A percentile compares a stretch with the other conserved stretches of the same genome.
Conservation (phyloP, 768 basidiomycete genomes). For the Coprinopsis marcescibilis region DNA sequence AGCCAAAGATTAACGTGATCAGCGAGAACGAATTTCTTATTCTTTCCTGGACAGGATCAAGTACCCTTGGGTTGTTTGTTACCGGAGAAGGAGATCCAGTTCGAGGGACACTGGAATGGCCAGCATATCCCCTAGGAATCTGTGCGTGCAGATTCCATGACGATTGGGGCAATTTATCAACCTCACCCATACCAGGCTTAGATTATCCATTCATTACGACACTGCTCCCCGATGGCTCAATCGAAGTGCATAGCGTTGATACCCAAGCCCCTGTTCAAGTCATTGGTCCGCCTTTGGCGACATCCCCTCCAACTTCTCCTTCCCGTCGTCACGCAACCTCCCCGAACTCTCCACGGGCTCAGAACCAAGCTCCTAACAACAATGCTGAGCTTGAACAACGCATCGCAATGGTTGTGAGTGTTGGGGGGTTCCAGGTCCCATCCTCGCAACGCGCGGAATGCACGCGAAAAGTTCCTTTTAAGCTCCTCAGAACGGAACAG, state of each 20-base stretch:
- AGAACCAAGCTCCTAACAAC: conserved; percentile 10
- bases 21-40: conserved; percentile 79
- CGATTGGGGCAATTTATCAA: conserved; percentile 1
- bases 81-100: conserved; percentile 83
- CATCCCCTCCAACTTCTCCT: conserved; percentile 16
- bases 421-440: conserved; percentile 44
- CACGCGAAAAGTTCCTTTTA: conserved; percentile 37
- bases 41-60: conserved; percentile 76
- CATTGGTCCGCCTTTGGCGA: conserved; percentile 40
- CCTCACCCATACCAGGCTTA: conserved; percentile 43
- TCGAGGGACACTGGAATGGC: conserved; percentile 85
- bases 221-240: conserved; percentile 69
- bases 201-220: conserved; percentile 81
- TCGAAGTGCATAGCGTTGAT: conserved; percentile 79
- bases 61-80: conserved; percentile 83
- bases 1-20: conserved; percentile 73
- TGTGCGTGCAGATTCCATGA: conserved; percentile 44
- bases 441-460: conserved; percentile 44
- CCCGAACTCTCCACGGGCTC: conserved; percentile 18
- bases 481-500: too few relatives aligned
- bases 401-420: conserved; percentile 31
- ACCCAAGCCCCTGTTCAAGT: conserved; percentile 69
- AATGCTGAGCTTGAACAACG: conserved; percentile 22
- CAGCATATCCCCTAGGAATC: conserved; percentile 66
- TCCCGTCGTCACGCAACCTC: conserved; percentile 4